Conservation (phyloP, 257 asterid genomes). For the Nicotiana attenuata region DNA sequence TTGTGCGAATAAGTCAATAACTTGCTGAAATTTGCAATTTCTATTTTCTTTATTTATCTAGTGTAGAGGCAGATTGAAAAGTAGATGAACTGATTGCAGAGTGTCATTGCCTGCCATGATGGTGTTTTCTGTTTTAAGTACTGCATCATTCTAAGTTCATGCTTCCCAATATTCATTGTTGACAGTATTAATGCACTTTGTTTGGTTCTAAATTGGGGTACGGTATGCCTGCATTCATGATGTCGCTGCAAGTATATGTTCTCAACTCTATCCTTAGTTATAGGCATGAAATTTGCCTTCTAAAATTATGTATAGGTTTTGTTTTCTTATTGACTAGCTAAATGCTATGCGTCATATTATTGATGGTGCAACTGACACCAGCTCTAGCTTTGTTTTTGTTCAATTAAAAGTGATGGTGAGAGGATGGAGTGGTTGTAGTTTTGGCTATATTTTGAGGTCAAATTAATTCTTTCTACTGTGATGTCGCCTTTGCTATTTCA, state of each 20-base stretch:
- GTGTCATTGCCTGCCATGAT: not conserved
- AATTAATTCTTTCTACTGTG: conserved; percentile 6
- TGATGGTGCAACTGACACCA: conserved; percentile 22
- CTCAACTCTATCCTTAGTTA: not conserved
- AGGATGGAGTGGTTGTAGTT: conserved; percentile 26
- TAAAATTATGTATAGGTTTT: not conserved
- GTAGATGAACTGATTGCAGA: not conserved
- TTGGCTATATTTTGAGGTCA: conserved; percentile 22
- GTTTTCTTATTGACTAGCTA: conserved; percentile 19
- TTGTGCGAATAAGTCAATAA: not conserved
- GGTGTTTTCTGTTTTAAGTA: not conserved
- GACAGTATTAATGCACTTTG: not conserved
- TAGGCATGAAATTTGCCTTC: not conserved
- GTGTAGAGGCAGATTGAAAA: not conserved
- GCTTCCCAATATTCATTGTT: not conserved
- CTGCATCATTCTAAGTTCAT: not conserved
- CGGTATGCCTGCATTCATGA: not conserved
- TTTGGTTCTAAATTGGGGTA: not conserved
- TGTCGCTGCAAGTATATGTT: not conserved
- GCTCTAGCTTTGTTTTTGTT: conserved; percentile 21
- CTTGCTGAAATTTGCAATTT: not conserved
- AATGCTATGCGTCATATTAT: conserved; percentile 21
- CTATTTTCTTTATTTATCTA: not conserved
- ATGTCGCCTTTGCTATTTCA: conserved; percentile 4
- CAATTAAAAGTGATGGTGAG: conserved; percentile 26